Percentiles rank a stretch among this genome's conserved stretches.
phyloP scores from a whole-genome alignment of 1,284 basidiomycete species.

The Ceratorhiza oryzae-sativae region DNA sequence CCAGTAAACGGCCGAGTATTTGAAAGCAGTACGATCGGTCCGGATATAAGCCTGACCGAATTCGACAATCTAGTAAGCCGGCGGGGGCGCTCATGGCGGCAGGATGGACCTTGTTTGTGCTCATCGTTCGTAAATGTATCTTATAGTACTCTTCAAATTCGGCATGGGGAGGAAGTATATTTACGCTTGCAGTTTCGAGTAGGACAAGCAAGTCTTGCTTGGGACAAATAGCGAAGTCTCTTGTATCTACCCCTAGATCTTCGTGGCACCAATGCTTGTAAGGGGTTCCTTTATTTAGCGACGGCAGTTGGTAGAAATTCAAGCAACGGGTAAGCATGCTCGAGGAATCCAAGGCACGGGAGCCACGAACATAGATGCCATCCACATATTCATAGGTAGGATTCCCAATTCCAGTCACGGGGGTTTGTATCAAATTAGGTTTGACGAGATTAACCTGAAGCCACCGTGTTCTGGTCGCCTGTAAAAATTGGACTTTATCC shows the following conservation, averaged over 20 bases:
- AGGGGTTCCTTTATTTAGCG: slow-evolving; percentile 4
- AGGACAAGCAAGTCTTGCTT: slow-evolving; percentile 10
- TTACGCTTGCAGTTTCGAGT: not conserved
- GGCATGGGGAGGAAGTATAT: not conserved
- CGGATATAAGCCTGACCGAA: not conserved
- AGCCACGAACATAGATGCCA: slow-evolving; percentile 17
- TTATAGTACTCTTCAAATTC: slow-evolving; percentile 18
- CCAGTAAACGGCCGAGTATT: slow-evolving; percentile 16
- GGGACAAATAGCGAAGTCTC: slow-evolving; percentile 14
- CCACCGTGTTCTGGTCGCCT: not conserved
- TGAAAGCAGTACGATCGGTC: slow-evolving; percentile 16
- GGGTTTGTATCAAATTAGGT: not conserved
- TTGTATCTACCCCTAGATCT: not conserved
- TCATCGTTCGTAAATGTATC: slow-evolving; percentile 22
- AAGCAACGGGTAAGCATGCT: slow-evolving; percentile 1
- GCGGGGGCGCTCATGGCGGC: not conserved
- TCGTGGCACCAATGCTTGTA: slow-evolving; percentile 17
- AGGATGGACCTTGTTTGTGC: slow-evolving; percentile 12
- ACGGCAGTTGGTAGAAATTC: slow-evolving; percentile 28
- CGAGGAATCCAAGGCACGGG: not conserved
- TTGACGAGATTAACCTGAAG: not conserved
- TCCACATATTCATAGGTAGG: slow-evolving; percentile 16
- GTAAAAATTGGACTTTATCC: slow-evolving; percentile 6
- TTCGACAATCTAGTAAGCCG: not conserved
- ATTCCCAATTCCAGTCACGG: not conserved